Base-by-base conservation (phyloP, 208 protist species). In the Trypanosoma theileri region DNA sequence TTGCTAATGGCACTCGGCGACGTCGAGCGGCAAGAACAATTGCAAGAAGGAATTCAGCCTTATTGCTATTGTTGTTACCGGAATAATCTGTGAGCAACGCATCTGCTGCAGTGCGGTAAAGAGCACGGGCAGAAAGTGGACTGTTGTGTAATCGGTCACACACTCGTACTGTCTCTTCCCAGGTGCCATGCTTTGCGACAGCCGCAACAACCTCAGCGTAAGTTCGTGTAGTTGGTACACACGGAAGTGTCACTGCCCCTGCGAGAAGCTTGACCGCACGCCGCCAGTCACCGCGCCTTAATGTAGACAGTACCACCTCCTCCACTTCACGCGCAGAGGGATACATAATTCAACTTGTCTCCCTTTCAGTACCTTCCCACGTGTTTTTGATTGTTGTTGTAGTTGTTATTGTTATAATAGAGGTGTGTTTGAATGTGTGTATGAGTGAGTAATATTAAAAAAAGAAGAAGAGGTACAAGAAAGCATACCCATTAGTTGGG, bases 321-420 rank as follows among this genome's bases (percentile, higher is more conserved):
- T 94, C 83, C 42, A 94, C 77, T 44, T 94, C 88, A 13, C 67
- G 68, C 16, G 85, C 77, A n/a, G 85, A 85, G 24, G 88, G 88
- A 35, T 52, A 48, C 35, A 69, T 76, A 8, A 17, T 59, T 63
- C 52, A 8, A 0, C 22, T 21, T 2, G 17, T 11, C 1, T 46
- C 45, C 21, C n/a, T 60, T 52, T 35, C 13, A 22, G 28, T 35
- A 35, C 28, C 28, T 35, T 35, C 28, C 28, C 28, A 35, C 4
- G 28, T 35, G 28, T 35, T 35, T 35, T 35, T 35, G 28, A 35
- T 35, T 35, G 6, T 35, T 35, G 6, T 35, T 35, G 28, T 35
- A 35, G 28, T 35, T 35, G 6, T 35, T 35, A 35, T 35, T 35
- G 6, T 35, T 35, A 6, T 35, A 35, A n/a, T n/a, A n/a, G n/a